Base-by-base conservation (phyloP, 78 protist genomes). In the Bodo saltans region DNA sequence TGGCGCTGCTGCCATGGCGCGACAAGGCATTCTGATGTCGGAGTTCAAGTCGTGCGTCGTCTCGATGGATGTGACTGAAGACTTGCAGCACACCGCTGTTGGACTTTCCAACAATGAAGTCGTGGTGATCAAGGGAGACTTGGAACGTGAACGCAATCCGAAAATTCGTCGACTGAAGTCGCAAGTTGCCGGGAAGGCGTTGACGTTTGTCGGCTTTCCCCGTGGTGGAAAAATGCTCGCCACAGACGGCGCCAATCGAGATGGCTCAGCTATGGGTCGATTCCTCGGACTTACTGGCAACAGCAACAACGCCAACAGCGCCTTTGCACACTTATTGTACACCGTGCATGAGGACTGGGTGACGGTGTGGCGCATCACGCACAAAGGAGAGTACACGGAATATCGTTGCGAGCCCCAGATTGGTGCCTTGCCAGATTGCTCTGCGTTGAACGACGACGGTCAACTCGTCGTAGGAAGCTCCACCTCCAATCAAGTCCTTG, bases 71-170 rank as follows among this genome's bases (percentile, higher is more conserved):
- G 88, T 42, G 34, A 28, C 79, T 17, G 78, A 85, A 2, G 88
- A 83, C 41, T 70, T 87, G 67, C 3, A 74, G 42, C 69, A 52
- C 34, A 29, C 83, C 26, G 93, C 90, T 0, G 34, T 90, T 25
- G 93, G 93, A 37, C 42, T 87, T n/a, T 73, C 32, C 34, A 60
- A 87, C 75, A 89, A 89, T 27, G 0, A 42, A 0, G 76, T 90
- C 26, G 3, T 83, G 0, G 68, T 90, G 67, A 0, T 35, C 53
- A 40, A 40, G 0, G 93, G 93, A 30, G 87, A 87, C 72, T 32
- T 90, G 30, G 0, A 84, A 12, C 52, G 82, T 34, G 74, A 70
- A 3, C 35, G 71, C 42, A 3, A 2, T 3, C 81, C 29, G 17
- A 60, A 42, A 17, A 11, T 40, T 11, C n/a, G 35, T 75, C 70